Base-by-base conservation (phyloP, 768 basidiomycete genomes). In the Mycena rosella region DNA sequence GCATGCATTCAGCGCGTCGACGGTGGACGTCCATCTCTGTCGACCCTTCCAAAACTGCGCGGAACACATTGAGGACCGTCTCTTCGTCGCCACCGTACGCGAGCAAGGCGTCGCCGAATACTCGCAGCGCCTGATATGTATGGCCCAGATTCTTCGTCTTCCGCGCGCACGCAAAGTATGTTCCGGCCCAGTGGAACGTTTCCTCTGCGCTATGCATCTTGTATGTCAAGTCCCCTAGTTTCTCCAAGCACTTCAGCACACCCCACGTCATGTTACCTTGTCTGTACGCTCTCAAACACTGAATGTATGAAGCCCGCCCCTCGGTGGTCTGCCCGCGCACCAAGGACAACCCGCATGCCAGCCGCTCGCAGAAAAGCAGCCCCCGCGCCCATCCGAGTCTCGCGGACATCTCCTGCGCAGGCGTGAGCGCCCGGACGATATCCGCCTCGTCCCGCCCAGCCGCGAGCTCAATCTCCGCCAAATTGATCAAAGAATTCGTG, bases 131-230 rank as follows among this genome's bases (percentile, higher is more conserved):
- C 20, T 45, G 44, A 22, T 45, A 45, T n/a, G 20, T 22, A n/a
- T 45, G 44, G 4, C 44, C 44, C 48, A 49, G 13, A 15, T 38
- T 36, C 22, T 55, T 54, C 52, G 24, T 55, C 34, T 55, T 55
- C 5, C 9, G 34, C 15, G 34, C 13, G 11, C 54, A 29, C 48
- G 48, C 24, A 49, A 49, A 13, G n/a, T 49, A 49, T 49, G 27
- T 49, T 15, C 24, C 24, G 11, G 24, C 26, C 34, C 30, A 36
- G 26, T 20, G 52, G 52, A 32, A 36, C 29, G 52, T 27, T n/a
- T 52, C 49, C 49, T 29, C 30, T 13, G 30, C 6, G n/a, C 30
- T 9, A 24, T n/a, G 22, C 44, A 45, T 40, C 17, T 40, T 40
- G 38, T 40, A 18, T 5, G 14, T 40, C 38, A 18, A 18, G 14